Percentiles rank a stretch among this genome's conserved stretches.
Evolutionary conservation across 441 rosid genomes (phyloP).

Genomic region (Manihot esculenta): DNA sequence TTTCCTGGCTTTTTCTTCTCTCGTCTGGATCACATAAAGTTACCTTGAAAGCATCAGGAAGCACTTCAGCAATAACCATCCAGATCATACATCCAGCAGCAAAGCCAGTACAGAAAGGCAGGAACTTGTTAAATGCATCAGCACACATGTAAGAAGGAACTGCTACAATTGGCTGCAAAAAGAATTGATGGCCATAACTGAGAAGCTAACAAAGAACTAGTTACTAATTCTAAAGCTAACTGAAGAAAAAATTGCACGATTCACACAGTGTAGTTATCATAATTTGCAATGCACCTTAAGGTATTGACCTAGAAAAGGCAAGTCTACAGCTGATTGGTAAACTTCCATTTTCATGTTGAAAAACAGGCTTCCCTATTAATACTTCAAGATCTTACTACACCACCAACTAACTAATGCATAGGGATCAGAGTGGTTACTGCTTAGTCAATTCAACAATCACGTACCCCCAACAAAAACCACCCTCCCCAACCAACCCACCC

Average conservation of each 20-base stretch:
- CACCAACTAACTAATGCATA: neutral
- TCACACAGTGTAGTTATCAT: neutral
- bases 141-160: conserved; percentile 98
- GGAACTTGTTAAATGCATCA: conserved; percentile 88
- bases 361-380: neutral
- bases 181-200: neutral
- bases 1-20: neutral
- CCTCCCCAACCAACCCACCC: too few relatives aligned
- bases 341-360: neutral
- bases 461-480: too few relatives aligned
- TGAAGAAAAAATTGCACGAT: neutral
- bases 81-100: conserved; percentile 99
- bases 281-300: neutral
- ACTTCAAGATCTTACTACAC: neutral
- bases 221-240: too few relatives aligned
- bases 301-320: neutral
- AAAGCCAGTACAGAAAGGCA: conserved; percentile 98
- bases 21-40: conserved; percentile 1
- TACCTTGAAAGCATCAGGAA: conserved; percentile 98
- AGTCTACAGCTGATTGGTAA: neutral
- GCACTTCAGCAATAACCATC: conserved; percentile 99
- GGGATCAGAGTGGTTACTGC: too few relatives aligned
- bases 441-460: too few relatives aligned
- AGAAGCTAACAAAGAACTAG: conserved; percentile 1
- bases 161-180: conserved; percentile 86